Evolutionary conservation across 148 eudicot genomes (phyloP), one percentile per base, ranked within the genome.

Genomic region (Silene latifolia): DNA sequence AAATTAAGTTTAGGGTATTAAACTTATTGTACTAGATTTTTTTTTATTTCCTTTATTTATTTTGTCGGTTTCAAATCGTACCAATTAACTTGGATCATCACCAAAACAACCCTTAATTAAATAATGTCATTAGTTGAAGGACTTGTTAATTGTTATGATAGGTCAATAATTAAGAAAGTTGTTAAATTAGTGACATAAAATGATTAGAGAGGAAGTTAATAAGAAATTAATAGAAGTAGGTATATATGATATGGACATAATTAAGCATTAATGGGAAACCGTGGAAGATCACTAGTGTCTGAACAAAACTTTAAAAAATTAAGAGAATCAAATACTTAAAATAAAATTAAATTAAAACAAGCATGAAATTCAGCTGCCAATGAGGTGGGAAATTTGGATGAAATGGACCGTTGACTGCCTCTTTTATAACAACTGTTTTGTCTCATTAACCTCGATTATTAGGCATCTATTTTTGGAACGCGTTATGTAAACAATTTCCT

Each of bases 401-500:
- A 62, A 57, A 61, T 42, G 20, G 68, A 73, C 69, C 62, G 25
- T 74, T 74, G 77, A 74, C 77, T 64, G 59, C 14, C 69, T 64
- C 48, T 57, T 48, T 64, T 27, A 21, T 15, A 35, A 35, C 47
- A 65, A 65, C 12, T 35, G 9, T 65, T 65, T 65, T 65, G 48
- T 65, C 48, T 32, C 44, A 62, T 62, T 62, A 62, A 62, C 35
- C 66, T 27, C 14, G 17, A 27, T 20, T 10, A 62, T 62, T 62
- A 10, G 66, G 66, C 18, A 51, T 14, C 18, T 51, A 14, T 51
- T 51, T 51, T 51, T 51, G 56, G 17, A 51, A 51, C 17, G 56
- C 56, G 56, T 15, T 51, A 51, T 0, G 4, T 51, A 13, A 51
- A 4, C 56, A 51, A 51, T 51, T 15, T 15, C 9, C 17, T 51